Evolutionary conservation across 2,329 filamentous ascomycete species (phyloP).

Genomic region (Chrysosphaeria jannelii): DNA sequence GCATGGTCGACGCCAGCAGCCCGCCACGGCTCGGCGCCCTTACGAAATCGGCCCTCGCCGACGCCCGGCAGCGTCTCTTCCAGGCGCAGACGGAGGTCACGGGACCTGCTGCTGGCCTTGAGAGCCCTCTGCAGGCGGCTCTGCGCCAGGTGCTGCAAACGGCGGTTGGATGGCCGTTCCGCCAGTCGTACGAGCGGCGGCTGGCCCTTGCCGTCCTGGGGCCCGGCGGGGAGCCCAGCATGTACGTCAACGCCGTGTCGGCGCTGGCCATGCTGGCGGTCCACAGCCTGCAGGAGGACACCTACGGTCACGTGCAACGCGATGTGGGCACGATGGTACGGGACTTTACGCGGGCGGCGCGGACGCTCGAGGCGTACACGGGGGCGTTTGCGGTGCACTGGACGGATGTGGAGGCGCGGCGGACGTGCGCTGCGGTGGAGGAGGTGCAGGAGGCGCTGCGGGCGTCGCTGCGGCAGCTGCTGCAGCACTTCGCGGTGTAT

Average conservation of each 20-base stretch:
- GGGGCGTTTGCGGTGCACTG: slow-evolving; percentile 32
- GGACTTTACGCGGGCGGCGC: slow-evolving; percentile 37
- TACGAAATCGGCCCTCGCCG: slow-evolving; percentile 24
- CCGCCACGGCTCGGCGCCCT: slow-evolving; percentile 19
- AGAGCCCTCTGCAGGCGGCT: slow-evolving; percentile 18
- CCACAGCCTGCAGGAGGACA: slow-evolving; percentile 49
- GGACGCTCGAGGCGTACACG: slow-evolving; percentile 38
- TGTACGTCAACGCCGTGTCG: slow-evolving; percentile 42
- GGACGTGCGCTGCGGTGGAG: slow-evolving; percentile 35
- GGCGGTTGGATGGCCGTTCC: slow-evolving; percentile 30
- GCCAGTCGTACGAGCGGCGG: slow-evolving; percentile 33
- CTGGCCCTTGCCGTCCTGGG: slow-evolving; percentile 41
- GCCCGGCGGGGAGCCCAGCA: slow-evolving; percentile 37
- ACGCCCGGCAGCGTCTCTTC: slow-evolving; percentile 32
- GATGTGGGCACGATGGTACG: slow-evolving; percentile 50
- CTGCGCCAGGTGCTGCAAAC: slow-evolving; percentile 18
- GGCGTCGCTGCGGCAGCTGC: slow-evolving; percentile 29
- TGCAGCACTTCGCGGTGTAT: slow-evolving; percentile 47
- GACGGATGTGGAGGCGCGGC: slow-evolving; percentile 37
- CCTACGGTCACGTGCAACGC: slow-evolving; percentile 58
- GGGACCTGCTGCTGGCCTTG: too few relatives aligned
- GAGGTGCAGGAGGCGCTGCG: slow-evolving; percentile 34
- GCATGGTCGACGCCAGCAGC: slow-evolving; percentile 16
- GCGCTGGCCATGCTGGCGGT: slow-evolving; percentile 39
- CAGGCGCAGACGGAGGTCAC: slow-evolving; percentile 50